Conservation (phyloP, 176 grass and related monocot genomes). For the Oropetium thomaeum region DNA sequence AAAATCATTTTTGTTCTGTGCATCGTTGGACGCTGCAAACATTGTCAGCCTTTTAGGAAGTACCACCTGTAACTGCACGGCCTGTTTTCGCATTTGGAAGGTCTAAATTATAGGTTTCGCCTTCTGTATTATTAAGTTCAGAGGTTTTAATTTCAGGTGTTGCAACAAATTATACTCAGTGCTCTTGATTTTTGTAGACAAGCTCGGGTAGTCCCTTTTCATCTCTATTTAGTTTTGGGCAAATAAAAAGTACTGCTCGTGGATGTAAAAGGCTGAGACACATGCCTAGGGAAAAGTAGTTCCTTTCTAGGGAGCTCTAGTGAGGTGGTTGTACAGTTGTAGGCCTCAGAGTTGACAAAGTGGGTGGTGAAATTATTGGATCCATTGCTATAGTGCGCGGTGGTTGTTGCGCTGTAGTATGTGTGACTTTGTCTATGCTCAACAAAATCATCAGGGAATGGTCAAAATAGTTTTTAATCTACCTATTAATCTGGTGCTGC, state of each 20-base stretch:
- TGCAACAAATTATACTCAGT: neutral
- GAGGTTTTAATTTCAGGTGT: neutral
- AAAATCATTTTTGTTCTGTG: neutral
- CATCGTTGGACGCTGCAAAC: neutral
- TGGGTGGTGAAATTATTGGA: slow-evolving; percentile 55
- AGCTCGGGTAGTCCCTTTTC: neutral
- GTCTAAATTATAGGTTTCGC: neutral
- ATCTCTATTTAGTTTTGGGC: neutral
- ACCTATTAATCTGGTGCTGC: neutral
- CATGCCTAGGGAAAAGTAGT: slow-evolving; percentile 37
- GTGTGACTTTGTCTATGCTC: neutral
- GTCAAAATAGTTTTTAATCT: slow-evolving; percentile 19
- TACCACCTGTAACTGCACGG: neutral
- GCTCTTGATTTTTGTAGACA: neutral
- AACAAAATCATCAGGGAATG: slow-evolving; percentile 3
- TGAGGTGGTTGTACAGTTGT: slow-evolving; percentile 53
- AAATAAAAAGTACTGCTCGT: slow-evolving; percentile 4
- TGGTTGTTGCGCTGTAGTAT: slow-evolving; percentile 36
- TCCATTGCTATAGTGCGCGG: slow-evolving; percentile 14
- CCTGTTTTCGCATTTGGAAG: neutral
- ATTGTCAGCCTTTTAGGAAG: neutral
- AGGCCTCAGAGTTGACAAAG: slow-evolving; percentile 36
- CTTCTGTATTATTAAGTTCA: neutral
- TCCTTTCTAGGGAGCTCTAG: slow-evolving; percentile 32
- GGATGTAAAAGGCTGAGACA: slow-evolving; percentile 36